phyloP scores from a whole-genome alignment of 2,329 filamentous ascomycete genomes.

The Neurospora sp. region DNA sequence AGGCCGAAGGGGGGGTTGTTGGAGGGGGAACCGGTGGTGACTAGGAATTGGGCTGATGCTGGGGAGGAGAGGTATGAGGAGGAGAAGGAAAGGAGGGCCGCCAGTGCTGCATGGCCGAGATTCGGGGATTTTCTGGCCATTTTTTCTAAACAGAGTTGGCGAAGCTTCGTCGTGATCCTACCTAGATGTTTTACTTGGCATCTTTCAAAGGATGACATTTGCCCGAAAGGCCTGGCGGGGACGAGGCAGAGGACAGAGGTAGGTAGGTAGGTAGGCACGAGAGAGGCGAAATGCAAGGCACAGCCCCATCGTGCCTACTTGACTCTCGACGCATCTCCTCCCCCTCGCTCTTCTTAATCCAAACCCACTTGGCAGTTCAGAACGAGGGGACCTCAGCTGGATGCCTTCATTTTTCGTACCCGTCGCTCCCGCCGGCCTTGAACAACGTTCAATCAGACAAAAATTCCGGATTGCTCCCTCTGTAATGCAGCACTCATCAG shows the following conservation, averaged over 20 bases:
- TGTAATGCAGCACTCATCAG: no score
- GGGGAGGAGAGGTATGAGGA: not conserved
- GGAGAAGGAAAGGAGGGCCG: not conserved
- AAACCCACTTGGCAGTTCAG: no score
- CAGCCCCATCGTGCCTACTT: not conserved
- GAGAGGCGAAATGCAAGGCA: not conserved
- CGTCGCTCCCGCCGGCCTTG: no score
- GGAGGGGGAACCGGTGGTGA: not conserved
- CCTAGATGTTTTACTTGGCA: not conserved
- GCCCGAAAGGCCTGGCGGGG: not conserved
- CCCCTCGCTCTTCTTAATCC: no score
- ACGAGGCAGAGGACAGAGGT: not conserved
- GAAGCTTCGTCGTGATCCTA: not conserved
- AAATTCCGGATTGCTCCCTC: no score
- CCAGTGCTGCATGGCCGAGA: not conserved
- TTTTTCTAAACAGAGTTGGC: not conserved
- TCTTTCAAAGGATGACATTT: not conserved
- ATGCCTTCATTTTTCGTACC: no score
- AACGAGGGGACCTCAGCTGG: no score
- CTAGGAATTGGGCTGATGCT: not conserved
- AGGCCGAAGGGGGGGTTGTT: constrained; percentile 3
- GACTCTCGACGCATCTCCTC: no score
- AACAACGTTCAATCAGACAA: no score
- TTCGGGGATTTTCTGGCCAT: not conserved
- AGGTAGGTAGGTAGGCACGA: not conserved